Percentiles rank a stretch among this genome's conserved stretches.
phyloP scores from a whole-genome alignment of 305 asterid genomes.

The Fraxinus ornus region DNA sequence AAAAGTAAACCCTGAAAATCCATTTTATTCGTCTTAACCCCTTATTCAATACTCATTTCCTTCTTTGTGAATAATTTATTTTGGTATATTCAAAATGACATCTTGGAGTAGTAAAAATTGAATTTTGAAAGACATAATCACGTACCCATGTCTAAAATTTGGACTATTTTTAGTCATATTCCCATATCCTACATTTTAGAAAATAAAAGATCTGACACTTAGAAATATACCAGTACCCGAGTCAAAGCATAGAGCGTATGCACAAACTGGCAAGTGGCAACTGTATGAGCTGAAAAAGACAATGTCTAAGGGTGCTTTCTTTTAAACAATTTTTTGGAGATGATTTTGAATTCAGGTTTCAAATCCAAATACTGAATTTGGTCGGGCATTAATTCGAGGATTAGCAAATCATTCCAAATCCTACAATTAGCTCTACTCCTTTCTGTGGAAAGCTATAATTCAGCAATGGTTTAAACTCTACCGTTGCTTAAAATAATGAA shows the following conservation, averaged over 20 bases:
- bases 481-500: neutral
- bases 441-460: neutral
- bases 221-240: neutral
- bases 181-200: neutral
- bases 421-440: constrained; percentile 13
- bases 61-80: no score
- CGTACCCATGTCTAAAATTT: neutral
- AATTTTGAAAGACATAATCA: no score
- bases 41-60: no score
- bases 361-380: neutral
- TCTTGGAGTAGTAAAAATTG: no score
- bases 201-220: neutral
- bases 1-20: no score
- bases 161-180: neutral
- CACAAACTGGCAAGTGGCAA: constrained; percentile 4
- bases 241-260: neutral
- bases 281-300: constrained; percentile 5
- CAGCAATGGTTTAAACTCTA: neutral
- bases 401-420: constrained; percentile 11
- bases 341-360: neutral
- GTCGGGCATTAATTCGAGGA: neutral
- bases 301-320: constrained; percentile 3
- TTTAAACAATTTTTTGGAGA: neutral
- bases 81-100: no score
- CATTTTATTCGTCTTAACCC: no score